These are phyloP conservation scores for Colletotrichum coccodes DNA, from an alignment of 2,329 filamentous ascomycete species.

Conservation along the genomic window DNA sequence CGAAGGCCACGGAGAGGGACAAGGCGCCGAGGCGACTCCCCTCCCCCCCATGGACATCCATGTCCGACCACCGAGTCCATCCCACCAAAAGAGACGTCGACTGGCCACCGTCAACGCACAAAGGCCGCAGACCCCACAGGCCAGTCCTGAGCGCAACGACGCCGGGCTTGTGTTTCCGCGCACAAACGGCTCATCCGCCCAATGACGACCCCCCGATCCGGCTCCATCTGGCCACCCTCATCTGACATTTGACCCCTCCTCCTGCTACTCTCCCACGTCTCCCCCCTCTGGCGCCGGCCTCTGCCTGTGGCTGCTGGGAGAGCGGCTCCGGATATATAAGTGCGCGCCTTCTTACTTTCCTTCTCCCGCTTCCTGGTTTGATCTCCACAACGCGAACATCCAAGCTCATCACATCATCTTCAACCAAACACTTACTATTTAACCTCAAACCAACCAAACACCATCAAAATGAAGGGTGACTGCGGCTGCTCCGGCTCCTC, in stretches of 20 bases:
- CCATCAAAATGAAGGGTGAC: constrained; percentile 38
- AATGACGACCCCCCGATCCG: constrained; percentile 28
- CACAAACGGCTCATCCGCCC: constrained; percentile 22
- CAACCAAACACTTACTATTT: constrained; percentile 2
- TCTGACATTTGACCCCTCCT: constrained; percentile 32
- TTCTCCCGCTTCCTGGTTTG: neutral
- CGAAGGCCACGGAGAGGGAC: neutral
- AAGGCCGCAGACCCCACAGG: constrained; percentile 30
- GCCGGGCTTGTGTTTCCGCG: constrained; percentile 8
- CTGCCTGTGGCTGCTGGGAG: neutral
- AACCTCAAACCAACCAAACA: constrained; percentile 22
- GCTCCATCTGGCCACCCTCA: constrained; percentile 32
- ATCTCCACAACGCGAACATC: constrained; percentile 22
- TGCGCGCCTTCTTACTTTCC: constrained; percentile 14
- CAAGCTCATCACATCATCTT: constrained; percentile 18
- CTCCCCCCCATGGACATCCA: neutral
- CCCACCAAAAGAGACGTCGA: constrained; percentile 9
- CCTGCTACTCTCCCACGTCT: neutral
- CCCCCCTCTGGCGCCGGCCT: neutral
- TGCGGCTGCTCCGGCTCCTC: constrained; percentile 37
- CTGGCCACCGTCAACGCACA: constrained; percentile 30
- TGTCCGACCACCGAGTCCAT: constrained; percentile 5
- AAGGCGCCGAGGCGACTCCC: neutral
- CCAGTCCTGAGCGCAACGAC: neutral
- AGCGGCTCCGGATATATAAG: constrained; percentile 28